Percentiles rank a stretch among this genome's conserved stretches.
phyloP scores from a whole-genome alignment of 1,284 basidiomycete genomes.

The Ustilago cynodontis region DNA sequence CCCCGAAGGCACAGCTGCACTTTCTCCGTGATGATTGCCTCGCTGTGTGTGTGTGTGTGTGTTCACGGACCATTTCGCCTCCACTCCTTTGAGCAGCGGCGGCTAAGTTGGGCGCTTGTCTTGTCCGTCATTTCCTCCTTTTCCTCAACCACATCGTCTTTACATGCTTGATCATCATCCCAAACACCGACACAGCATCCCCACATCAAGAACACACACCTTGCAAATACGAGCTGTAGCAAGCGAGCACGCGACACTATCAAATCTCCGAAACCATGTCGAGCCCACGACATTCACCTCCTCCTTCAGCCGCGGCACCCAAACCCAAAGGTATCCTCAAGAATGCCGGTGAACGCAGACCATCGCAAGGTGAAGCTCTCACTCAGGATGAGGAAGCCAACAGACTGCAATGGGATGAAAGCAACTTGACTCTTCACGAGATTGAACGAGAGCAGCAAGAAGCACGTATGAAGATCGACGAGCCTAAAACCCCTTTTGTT shows the following conservation, averaged over 20 bases:
- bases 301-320: conserved; percentile 63
- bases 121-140: no score
- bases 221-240: background rate
- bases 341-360: conserved; percentile 52
- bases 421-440: conserved; percentile 67
- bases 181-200: no score
- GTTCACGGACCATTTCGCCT: no score
- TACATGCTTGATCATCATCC: no score
- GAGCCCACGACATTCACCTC: conserved; percentile 61
- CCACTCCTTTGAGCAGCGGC: no score
- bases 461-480: conserved; percentile 69
- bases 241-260: background rate
- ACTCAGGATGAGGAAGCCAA: conserved; percentile 31
- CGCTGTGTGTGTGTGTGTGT: no score
- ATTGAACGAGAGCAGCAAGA: conserved; percentile 63
- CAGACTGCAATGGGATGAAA: conserved; percentile 68
- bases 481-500: conserved; percentile 70
- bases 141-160: no score
- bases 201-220: background rate
- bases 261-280: conserved; percentile 19
- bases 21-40: conserved; percentile 1
- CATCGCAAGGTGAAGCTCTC: conserved; percentile 34
- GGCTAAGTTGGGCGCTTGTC: no score
- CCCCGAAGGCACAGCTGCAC: background rate
- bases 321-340: conserved; percentile 68